phyloP scores from a whole-genome alignment of 2,329 filamentous ascomycete genomes.

The Zymoseptoria crescenta region DNA sequence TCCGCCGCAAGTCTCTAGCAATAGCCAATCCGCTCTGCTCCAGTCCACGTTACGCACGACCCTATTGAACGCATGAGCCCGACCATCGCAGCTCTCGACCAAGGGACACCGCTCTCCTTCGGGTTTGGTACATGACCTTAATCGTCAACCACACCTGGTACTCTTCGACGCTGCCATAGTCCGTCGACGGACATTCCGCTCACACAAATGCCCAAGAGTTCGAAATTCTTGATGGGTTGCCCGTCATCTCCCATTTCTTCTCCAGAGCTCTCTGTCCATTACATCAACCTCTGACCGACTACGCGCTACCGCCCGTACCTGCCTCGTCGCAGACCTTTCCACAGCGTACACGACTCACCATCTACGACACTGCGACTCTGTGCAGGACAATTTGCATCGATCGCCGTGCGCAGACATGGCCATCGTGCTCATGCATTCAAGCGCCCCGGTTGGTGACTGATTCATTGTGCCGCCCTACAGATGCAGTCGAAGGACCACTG shows the following conservation, averaged over 20 bases:
- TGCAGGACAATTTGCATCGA: not conserved
- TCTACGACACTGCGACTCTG: not conserved
- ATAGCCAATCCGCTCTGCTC: not conserved
- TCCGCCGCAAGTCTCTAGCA: not conserved
- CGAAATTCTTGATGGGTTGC: not conserved
- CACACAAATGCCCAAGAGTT: not conserved
- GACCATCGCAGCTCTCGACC: not conserved
- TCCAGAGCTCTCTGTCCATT: not conserved
- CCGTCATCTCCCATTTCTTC: not conserved
- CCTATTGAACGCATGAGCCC: not conserved
- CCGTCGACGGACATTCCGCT: not conserved
- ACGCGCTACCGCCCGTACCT: not conserved
- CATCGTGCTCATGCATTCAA: not conserved
- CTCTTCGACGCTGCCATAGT: not conserved
- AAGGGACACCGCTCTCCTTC: not conserved
- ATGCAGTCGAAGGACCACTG: not conserved
- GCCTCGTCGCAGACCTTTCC: not conserved
- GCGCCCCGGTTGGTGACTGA: not conserved
- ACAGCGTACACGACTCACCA: not conserved
- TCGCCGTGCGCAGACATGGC: not conserved
- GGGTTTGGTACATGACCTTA: not conserved
- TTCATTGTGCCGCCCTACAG: not conserved
- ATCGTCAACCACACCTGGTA: not conserved
- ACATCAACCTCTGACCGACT: not conserved
- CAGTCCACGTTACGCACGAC: not conserved